Percentiles rank a stretch among this genome's conserved stretches.
These are phyloP conservation scores for Musa acuminata DNA, from an alignment of 176 grass and related monocot species.

Conservation along the genomic window DNA sequence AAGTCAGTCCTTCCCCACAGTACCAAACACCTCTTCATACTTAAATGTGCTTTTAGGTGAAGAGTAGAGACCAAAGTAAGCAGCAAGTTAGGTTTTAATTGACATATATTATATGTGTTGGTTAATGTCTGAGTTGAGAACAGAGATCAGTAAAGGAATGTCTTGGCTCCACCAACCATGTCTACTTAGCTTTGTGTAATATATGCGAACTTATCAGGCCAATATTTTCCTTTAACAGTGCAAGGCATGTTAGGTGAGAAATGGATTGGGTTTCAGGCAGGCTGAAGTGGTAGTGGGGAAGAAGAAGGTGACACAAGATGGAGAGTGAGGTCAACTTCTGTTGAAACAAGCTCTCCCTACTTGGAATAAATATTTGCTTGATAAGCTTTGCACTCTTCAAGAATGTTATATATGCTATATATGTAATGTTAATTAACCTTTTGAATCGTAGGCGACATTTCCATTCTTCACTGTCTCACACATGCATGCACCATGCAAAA, in stretches of 20 bases:
- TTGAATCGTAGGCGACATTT: too few species aligned
- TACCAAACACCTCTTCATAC: background rate
- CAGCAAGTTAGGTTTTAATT: background rate
- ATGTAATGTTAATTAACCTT: background rate
- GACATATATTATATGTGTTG: background rate
- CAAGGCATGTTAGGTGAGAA: conserved; percentile 2
- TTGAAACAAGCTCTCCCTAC: background rate
- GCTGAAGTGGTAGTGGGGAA: conserved; percentile 4
- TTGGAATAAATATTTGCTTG: background rate
- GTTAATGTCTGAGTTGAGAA: background rate
- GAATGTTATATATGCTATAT: background rate
- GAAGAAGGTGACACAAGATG: background rate
- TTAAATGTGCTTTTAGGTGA: background rate
- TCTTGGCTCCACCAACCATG: background rate
- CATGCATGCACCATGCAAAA: too few species aligned
- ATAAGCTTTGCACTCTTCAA: background rate
- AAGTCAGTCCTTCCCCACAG: background rate
- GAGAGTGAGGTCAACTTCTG: background rate
- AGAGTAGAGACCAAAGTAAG: background rate
- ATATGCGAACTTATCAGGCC: too few species aligned
- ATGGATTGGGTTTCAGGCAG: background rate
- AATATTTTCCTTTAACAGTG: background rate
- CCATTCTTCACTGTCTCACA: too few species aligned
- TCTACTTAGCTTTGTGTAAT: background rate
- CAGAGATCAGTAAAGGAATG: background rate